phyloP scores from a whole-genome alignment of 208 protist genomes.

The Wallacemonas sp. region DNA sequence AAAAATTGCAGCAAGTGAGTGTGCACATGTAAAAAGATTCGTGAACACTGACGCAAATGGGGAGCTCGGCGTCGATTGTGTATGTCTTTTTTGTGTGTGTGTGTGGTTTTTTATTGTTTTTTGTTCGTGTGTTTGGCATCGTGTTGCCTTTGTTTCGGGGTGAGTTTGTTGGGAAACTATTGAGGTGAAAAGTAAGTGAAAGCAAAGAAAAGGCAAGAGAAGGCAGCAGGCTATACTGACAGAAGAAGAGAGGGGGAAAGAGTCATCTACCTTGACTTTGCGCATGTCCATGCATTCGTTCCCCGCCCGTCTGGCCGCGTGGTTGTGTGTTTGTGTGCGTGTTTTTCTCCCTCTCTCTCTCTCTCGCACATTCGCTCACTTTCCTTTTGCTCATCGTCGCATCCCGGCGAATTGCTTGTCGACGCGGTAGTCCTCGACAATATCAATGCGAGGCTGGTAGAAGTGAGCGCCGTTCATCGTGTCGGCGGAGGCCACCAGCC shows the following conservation, averaged over 20 bases:
- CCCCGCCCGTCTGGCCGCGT: too few species aligned
- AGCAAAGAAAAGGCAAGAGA: constrained; percentile 13
- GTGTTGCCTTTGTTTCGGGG: too few species aligned
- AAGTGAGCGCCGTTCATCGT: constrained; percentile 97
- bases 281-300: too few species aligned
- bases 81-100: too few species aligned
- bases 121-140: too few species aligned
- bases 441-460: constrained; percentile 35
- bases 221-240: constrained; percentile 17
- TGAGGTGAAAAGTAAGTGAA: not conserved
- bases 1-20: not conserved
- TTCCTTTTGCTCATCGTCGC: not conserved
- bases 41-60: too few species aligned
- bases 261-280: not conserved
- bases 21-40: too few species aligned
- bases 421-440: constrained; percentile 47
- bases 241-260: not conserved
- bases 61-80: not conserved
- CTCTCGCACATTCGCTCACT: not conserved
- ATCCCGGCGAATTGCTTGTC: constrained; percentile 17
- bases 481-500: constrained; percentile 93
- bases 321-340: too few species aligned
- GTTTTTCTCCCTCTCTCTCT: not conserved
- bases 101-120: too few species aligned
- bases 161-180: too few species aligned